Evolutionary conservation across 805 yeast species (phyloP), one percentile per base, ranked within the genome.

Genomic region (Wickerhamomyces rabaulensis): DNA sequence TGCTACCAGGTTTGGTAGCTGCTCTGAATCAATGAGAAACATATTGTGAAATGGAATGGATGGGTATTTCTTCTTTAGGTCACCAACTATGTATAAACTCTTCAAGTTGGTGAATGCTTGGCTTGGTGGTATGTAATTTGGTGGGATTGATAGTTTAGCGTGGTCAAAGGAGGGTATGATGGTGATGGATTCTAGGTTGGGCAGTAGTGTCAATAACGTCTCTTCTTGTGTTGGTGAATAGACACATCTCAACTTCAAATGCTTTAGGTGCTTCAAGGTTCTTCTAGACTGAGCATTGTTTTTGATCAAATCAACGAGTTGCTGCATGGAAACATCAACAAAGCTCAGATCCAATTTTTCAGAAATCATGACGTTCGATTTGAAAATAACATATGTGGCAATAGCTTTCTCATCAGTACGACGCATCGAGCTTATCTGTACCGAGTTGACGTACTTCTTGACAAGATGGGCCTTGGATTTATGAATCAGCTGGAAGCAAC

Each of bases 381-480:
- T 52, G 1, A 46, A 19, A 2, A 52, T 29, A 3, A 56, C 38
- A 1, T 40, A 46, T 6, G 48, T 48, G 5, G 57, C 17, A 1
- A 56, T 43, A n/a, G 47, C 51, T 19, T 44, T 40, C 40, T 57
- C 64, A 20, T 58, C 64, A 4, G 52, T 27, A 15, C 54, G 27
- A 25, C 53, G 49, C 15, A 53, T 45, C 0, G 62, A 53, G 2
- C 47, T 45, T 3, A 56, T 26, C 15, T 36, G 36, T 3, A 57
- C 29, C 4, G 41, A 36, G 5, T 43, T 44, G 10, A 58, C 41
- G 10, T 20, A 22, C 41, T 50, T 52, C 9, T 16, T 20, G 1
- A 20, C 4, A 2, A 49, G 36, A n/a, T 44, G 31, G 10, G 21
- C 12, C 38, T 49, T 51, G 25, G 55, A 56, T 6, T 33, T 40